Percentiles rank a stretch among this genome's conserved stretches.
phyloP scores from a whole-genome alignment of 805 yeast genomes.

The Wickerhamomyces mucosus region DNA sequence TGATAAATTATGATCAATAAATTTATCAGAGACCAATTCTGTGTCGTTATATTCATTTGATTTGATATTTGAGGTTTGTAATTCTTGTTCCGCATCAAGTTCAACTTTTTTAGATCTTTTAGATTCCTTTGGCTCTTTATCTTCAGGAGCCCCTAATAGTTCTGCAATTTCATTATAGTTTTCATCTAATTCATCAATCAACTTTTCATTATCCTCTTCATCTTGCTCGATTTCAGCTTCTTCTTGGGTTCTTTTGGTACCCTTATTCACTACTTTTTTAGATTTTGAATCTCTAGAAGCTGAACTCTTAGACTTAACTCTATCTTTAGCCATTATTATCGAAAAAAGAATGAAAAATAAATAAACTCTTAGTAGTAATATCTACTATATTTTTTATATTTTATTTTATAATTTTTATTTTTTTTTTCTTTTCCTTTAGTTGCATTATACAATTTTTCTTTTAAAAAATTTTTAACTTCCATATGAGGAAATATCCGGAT shows the following conservation, averaged over 20 bases:
- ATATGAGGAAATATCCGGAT: too few relatives aligned
- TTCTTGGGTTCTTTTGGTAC: conserved; percentile 21
- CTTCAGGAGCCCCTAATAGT: conserved; percentile 37
- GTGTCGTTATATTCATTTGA: conserved; percentile 8
- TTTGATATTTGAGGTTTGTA: neutral
- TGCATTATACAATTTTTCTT: too few relatives aligned
- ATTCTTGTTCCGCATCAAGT: neutral
- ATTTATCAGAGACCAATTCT: conserved; percentile 20
- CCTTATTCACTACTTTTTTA: conserved; percentile 10
- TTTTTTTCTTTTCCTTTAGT: too few relatives aligned
- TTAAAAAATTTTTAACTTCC: too few relatives aligned
- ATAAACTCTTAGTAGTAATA: too few relatives aligned
- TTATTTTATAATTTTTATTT: too few relatives aligned
- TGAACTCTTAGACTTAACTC: conserved; percentile 5
- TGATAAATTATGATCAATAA: conserved; percentile 55
- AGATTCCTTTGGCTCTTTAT: conserved; percentile 10
- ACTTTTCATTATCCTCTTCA: conserved; percentile 28
- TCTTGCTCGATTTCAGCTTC: conserved; percentile 20
- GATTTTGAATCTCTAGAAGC: conserved; percentile 3
- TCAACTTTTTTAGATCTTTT: conserved; percentile 3
- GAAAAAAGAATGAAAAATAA: too few relatives aligned
- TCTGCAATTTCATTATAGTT: conserved; percentile 51
- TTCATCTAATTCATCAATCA: conserved; percentile 45
- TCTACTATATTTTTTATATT: too few relatives aligned
- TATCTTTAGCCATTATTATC: conserved; percentile 15